phyloP scores from a whole-genome alignment of 2,329 filamentous ascomycete species.

The Calonectria multiphialidica region DNA sequence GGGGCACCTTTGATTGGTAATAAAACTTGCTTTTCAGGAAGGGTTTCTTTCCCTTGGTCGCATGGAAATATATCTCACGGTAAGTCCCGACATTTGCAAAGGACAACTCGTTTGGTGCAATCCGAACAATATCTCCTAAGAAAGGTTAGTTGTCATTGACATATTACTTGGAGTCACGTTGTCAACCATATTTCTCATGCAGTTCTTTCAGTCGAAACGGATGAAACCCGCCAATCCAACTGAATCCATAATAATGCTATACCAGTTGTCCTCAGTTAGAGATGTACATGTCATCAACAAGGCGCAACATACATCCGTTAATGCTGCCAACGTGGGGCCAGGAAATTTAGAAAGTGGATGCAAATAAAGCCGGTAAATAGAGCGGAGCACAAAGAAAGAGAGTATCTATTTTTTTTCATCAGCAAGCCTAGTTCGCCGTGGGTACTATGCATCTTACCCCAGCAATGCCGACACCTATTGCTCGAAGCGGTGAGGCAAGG shows the following conservation, averaged over 20 bases:
- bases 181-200: conserved; percentile 28
- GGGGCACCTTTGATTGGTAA: not conserved
- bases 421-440: too few relatives aligned
- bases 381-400: not conserved
- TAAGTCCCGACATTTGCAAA: conserved; percentile 25
- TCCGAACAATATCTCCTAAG: conserved; percentile 29
- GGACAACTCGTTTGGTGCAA: conserved; percentile 31
- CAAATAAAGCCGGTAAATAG: conserved; percentile 29
- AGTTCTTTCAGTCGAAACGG: not conserved
- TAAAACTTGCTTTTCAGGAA: conserved; percentile 32
- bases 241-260: not conserved
- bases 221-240: conserved; percentile 16
- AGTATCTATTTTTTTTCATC: too few relatives aligned
- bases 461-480: too few relatives aligned
- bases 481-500: too few relatives aligned
- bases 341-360: conserved; percentile 38
- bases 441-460: too few relatives aligned
- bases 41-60: not conserved
- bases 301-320: conserved; percentile 26
- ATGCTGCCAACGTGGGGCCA: conserved; percentile 34
- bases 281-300: too few relatives aligned
- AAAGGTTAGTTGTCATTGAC: not conserved
- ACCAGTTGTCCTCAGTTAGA: too few relatives aligned
- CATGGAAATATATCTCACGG: conserved; percentile 35
- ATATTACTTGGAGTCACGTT: not conserved